Evolutionary conservation across 2,329 filamentous ascomycete genomes (phyloP).

Genomic region (Botrytis fabae): DNA sequence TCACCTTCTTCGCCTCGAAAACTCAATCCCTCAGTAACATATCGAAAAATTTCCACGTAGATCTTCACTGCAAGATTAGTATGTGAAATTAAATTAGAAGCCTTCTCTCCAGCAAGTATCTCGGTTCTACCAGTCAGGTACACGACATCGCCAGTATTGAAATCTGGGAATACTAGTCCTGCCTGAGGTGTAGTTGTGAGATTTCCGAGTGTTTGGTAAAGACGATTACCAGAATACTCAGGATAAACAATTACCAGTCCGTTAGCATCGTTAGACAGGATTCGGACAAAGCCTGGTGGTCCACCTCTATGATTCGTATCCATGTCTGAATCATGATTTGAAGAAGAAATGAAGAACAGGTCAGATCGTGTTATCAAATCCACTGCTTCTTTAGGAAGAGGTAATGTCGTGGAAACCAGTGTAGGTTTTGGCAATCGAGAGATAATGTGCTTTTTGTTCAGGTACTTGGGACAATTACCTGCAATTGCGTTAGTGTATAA

Average conservation of each 20-base stretch:
- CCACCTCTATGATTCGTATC: conserved; percentile 84
- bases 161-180: conserved; percentile 73
- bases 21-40: conserved; percentile 64
- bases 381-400: conserved; percentile 36
- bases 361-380: conserved; percentile 65
- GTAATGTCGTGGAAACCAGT: conserved; percentile 49
- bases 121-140: conserved; percentile 69
- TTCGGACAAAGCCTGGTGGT: conserved; percentile 68
- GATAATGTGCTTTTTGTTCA: conserved; percentile 70
- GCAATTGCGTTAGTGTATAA: conserved; percentile 7
- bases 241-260: conserved; percentile 64
- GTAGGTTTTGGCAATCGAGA: conserved; percentile 55
- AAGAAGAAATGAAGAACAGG: conserved; percentile 75
- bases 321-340: conserved; percentile 64
- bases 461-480: conserved; percentile 85
- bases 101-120: conserved; percentile 64
- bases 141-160: conserved; percentile 68
- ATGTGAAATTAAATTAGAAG: conserved; percentile 62
- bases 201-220: conserved; percentile 85
- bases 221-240: conserved; percentile 77
- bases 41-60: conserved; percentile 58
- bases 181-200: conserved; percentile 64
- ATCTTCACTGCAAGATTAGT: conserved; percentile 74
- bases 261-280: conserved; percentile 57
- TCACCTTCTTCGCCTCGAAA: conserved; percentile 63